Percentiles rank a stretch among this genome's conserved stretches.
Evolutionary conservation across 2,329 filamentous ascomycete species (phyloP).

Genomic region (Sarocladiaceae sp.): DNA sequence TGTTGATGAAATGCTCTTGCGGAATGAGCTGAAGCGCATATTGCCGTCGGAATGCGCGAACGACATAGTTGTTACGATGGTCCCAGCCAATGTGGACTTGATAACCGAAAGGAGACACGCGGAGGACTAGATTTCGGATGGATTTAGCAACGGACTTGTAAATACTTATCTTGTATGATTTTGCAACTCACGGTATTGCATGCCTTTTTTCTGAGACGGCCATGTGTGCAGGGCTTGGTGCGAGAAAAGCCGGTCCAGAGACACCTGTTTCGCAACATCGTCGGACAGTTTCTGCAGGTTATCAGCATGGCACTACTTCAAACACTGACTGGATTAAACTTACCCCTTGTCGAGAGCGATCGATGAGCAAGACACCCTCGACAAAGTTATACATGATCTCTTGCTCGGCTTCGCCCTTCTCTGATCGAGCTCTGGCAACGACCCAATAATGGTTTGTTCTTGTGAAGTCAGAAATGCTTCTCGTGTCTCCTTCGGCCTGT

Average conservation of each 20-base stretch:
- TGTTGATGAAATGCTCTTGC: slow-evolving; percentile 23
- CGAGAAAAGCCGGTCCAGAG: background rate
- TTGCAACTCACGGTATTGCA: background rate
- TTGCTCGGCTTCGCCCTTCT: background rate
- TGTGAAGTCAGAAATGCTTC: background rate
- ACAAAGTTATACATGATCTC: slow-evolving; percentile 2
- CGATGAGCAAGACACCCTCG: background rate
- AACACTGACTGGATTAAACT: background rate
- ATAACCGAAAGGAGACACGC: slow-evolving; percentile 34
- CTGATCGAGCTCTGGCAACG: background rate
- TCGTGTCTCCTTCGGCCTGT: background rate
- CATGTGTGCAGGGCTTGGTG: background rate
- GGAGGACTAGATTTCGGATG: slow-evolving; percentile 57
- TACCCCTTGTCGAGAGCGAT: background rate
- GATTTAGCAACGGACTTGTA: slow-evolving; percentile 39
- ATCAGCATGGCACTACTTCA: background rate
- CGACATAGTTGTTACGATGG: background rate
- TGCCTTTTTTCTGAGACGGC: background rate
- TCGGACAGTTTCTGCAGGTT: background rate
- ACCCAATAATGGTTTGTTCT: background rate
- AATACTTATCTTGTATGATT: no score
- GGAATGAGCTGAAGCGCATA: background rate
- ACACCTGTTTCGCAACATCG: background rate
- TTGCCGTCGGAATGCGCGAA: background rate
- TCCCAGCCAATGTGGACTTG: slow-evolving; percentile 32